These are phyloP conservation scores for Chaetomium globosum DNA, from an alignment of 2,329 filamentous ascomycete species.

Conservation along the genomic window DNA sequence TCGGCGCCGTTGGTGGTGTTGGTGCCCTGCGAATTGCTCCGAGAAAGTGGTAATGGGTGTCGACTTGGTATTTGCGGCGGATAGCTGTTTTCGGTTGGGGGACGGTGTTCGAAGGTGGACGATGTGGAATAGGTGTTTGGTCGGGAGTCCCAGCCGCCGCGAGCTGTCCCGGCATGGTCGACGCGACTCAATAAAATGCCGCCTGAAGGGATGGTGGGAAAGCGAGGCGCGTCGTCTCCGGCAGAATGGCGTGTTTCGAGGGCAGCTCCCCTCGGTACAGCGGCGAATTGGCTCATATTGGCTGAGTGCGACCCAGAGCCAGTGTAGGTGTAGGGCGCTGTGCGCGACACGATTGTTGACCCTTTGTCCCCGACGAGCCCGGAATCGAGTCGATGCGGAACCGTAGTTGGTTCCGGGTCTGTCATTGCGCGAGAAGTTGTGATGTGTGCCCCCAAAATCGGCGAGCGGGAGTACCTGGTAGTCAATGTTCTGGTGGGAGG, in stretches of 20 bases:
- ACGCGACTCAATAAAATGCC: conserved; percentile 26
- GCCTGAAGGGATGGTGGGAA: conserved; percentile 27
- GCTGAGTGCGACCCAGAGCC: conserved; percentile 22
- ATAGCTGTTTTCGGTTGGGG: conserved; percentile 8
- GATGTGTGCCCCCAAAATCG: conserved; percentile 12
- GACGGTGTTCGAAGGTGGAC: conserved; percentile 14
- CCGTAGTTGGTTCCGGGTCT: conserved; percentile 34
- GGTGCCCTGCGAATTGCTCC: conserved; percentile 51
- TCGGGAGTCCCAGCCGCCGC: conserved; percentile 15
- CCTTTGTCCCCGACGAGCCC: conserved; percentile 33
- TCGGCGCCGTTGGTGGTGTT: conserved; percentile 46
- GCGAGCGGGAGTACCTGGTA: conserved; percentile 7
- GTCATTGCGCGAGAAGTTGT: conserved; percentile 28
- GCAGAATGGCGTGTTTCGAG: conserved; percentile 27
- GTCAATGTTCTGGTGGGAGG: not conserved
- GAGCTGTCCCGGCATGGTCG: conserved; percentile 14
- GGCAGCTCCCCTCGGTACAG: conserved; percentile 26
- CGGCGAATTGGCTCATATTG: conserved; percentile 35
- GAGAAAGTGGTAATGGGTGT: conserved; percentile 39
- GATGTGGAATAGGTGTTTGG: conserved; percentile 11
- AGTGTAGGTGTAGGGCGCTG: conserved; percentile 24
- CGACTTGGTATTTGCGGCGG: conserved; percentile 24
- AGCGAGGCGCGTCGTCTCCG: conserved; percentile 34
- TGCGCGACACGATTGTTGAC: conserved; percentile 26
- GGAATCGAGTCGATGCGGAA: conserved; percentile 32